Evolutionary conservation across 805 yeast species (phyloP).

Genomic region (Pichia pseudocactophila): DNA sequence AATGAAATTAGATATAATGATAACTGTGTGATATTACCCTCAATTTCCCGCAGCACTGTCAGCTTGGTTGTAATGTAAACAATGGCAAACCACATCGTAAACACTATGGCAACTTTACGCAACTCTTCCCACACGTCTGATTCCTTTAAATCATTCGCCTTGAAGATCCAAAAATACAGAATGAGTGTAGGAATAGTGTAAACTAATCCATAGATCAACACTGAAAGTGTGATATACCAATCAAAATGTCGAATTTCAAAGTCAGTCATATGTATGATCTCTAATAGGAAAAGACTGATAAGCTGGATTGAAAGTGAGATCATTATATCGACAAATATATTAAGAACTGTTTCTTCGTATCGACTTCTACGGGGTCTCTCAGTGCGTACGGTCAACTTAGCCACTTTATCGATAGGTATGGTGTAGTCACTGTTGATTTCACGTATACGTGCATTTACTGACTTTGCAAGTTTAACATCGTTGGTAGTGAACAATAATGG

Average conservation of each 20-base stretch:
- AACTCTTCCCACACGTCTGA: background rate
- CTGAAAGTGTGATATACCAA: constrained; percentile 33
- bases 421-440: background rate
- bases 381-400: no score
- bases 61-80: constrained; percentile 23
- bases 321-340: constrained; percentile 16
- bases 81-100: constrained; percentile 27
- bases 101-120: constrained; percentile 11
- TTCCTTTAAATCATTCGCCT: background rate
- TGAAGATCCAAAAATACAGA: constrained; percentile 9
- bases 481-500: constrained; percentile 7
- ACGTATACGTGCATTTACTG: constrained; percentile 3
- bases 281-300: constrained; percentile 23
- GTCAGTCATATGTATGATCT: constrained; percentile 20
- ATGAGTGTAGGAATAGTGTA: constrained; percentile 35
- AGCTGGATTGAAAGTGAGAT: constrained; percentile 23
- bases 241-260: constrained; percentile 24
- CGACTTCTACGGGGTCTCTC: background rate
- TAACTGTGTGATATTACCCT: constrained; percentile 15
- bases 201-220: constrained; percentile 32
- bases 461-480: background rate
- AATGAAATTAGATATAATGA: constrained; percentile 39
- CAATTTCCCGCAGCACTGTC: background rate
- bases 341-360: constrained; percentile 1
- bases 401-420: constrained; percentile 1